phyloP scores from a whole-genome alignment of 192 early-diverging fungal species.

The Backusella liffmaniae region DNA sequence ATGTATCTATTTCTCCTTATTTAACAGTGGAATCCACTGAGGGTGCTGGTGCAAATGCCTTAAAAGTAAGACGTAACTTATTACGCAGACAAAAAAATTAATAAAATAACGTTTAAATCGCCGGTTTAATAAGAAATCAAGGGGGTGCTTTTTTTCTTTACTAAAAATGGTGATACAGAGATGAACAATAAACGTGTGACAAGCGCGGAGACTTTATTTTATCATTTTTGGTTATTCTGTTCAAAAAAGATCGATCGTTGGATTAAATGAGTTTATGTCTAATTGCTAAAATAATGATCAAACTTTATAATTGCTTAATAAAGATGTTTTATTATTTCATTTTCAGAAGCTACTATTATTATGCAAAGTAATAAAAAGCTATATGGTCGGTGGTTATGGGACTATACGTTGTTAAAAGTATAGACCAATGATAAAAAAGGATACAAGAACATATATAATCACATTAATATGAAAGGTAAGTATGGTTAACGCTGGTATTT shows the following conservation, averaged over 20 bases:
- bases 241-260: constrained; percentile 8
- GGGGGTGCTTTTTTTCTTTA: not conserved
- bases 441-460: not conserved
- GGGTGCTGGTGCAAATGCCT: constrained; percentile 29
- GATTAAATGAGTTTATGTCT: not conserved
- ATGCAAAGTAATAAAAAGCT: not conserved
- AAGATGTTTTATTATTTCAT: not conserved
- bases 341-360: not conserved
- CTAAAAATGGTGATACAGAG: not conserved
- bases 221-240: not conserved
- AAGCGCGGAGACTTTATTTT: not conserved
- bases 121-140: not conserved
- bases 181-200: constrained; percentile 9
- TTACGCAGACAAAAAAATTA: constrained; percentile 17
- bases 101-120: constrained; percentile 1
- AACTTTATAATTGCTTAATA: not conserved
- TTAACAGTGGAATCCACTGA: constrained; percentile 39
- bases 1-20: constrained; percentile 41
- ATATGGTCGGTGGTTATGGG: not conserved
- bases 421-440: not conserved
- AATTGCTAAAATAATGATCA: not conserved
- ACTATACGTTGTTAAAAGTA: not conserved
- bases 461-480: not conserved
- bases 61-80: constrained; percentile 31
- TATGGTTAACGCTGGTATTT: not conserved